phyloP scores from a whole-genome alignment of 768 basidiomycete species.

The Pluteus cervinus region DNA sequence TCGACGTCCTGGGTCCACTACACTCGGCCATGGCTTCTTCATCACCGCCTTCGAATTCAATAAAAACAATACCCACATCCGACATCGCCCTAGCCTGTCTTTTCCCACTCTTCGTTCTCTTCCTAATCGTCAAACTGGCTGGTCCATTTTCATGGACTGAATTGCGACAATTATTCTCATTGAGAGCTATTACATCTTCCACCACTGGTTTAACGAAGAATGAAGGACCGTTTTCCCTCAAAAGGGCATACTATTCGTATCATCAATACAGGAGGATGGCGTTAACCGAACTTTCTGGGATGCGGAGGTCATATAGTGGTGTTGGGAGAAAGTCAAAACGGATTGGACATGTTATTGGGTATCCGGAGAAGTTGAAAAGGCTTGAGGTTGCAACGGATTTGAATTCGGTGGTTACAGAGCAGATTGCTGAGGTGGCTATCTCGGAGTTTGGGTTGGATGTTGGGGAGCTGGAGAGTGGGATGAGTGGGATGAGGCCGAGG shows the following conservation, averaged over 20 bases:
- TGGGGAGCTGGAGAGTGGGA: slow-evolving; percentile 13
- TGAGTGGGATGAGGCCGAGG: slow-evolving; percentile 9
- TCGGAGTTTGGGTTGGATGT: slow-evolving; percentile 22
- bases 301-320: slow-evolving; percentile 37
- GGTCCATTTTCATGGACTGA: slow-evolving; percentile 19
- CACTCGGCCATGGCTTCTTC: no score
- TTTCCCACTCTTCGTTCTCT: slow-evolving; percentile 30
- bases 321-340: slow-evolving; percentile 41
- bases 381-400: slow-evolving; percentile 33
- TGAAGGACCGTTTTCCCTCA: slow-evolving; percentile 35
- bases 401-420: slow-evolving; percentile 31
- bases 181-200: slow-evolving; percentile 10
- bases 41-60: neutral
- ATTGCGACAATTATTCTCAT: slow-evolving; percentile 20
- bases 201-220: no score
- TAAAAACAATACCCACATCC: slow-evolving; percentile 21
- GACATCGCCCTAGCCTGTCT: slow-evolving; percentile 32
- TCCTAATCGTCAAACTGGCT: slow-evolving; percentile 22
- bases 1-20: no score
- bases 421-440: slow-evolving; percentile 33
- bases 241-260: slow-evolving; percentile 38
- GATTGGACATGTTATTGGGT: slow-evolving; percentile 45
- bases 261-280: slow-evolving; percentile 36
- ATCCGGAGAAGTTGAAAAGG: slow-evolving; percentile 44
- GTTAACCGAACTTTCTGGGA: slow-evolving; percentile 30